Percentiles rank a stretch among this genome's conserved stretches.
Conservation (phyloP, 768 basidiomycete genomes). For the Cystobasidium tubakii region DNA sequence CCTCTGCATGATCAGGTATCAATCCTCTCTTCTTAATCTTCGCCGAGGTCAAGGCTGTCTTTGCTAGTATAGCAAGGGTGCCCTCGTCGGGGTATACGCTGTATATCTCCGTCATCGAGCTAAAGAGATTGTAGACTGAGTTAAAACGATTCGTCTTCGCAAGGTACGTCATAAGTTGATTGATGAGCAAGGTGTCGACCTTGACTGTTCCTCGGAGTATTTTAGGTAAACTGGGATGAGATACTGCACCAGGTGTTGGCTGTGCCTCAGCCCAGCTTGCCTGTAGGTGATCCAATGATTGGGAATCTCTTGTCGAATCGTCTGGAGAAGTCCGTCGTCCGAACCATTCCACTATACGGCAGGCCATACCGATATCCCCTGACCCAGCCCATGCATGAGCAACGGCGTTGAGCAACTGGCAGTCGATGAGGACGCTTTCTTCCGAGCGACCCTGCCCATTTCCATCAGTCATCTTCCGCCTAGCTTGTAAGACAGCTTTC, state of each 20-base stretch:
- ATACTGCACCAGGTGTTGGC: background rate
- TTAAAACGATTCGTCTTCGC: conserved; percentile 1
- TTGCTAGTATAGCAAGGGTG: conserved; percentile 21
- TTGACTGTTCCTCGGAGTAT: background rate
- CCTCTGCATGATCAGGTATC: background rate
- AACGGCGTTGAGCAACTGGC: background rate
- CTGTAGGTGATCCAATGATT: background rate
- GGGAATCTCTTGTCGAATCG: background rate
- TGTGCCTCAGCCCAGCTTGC: too few relatives aligned
- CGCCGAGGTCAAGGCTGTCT: conserved; percentile 5
- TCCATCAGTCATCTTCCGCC: too few relatives aligned
- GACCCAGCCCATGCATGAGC: background rate
- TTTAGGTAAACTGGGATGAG: background rate
- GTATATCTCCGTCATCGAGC: background rate
- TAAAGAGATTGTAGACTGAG: conserved; percentile 17
- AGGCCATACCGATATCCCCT: background rate
- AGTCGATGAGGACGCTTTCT: background rate
- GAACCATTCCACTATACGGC: background rate
- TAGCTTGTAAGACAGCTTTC: background rate
- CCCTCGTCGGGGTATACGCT: conserved; percentile 17
- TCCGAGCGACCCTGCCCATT: background rate
- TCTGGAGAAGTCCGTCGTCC: background rate
- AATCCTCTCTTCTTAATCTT: background rate
- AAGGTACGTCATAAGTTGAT: conserved; percentile 3
- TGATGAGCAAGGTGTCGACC: conserved; percentile 12